These are phyloP conservation scores for Clathrus columnatus DNA, from an alignment of 768 basidiomycete species.

Conservation along the genomic window DNA sequence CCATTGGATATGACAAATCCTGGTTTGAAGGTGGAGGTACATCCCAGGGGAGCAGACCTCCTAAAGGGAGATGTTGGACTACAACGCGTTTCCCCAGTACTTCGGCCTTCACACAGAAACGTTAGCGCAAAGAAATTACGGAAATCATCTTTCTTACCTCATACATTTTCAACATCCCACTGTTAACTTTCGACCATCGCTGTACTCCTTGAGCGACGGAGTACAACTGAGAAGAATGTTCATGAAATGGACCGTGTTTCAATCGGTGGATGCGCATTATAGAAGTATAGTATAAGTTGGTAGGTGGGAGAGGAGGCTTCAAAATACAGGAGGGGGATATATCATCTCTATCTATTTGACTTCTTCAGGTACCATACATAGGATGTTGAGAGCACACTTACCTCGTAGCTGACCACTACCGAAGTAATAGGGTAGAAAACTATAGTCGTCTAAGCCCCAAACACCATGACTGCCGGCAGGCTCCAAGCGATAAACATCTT, in stretches of 20 bases:
- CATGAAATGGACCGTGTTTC: conserved; percentile 82
- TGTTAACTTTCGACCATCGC: conserved; percentile 87
- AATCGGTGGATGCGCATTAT: conserved; percentile 73
- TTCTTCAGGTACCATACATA: conserved; percentile 9
- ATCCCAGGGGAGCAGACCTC: conserved; percentile 70
- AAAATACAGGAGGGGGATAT: conserved; percentile 62
- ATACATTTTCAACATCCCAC: conserved; percentile 93
- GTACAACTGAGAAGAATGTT: conserved; percentile 85
- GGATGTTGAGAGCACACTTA: conserved; percentile 18
- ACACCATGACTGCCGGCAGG: conserved; percentile 97
- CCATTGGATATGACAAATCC: not conserved
- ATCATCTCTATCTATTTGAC: conserved; percentile 43
- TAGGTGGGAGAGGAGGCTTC: conserved; percentile 43
- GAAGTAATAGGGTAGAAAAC: conserved; percentile 83
- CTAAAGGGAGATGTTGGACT: conserved; percentile 86
- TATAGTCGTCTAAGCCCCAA: conserved; percentile 93
- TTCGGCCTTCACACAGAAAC: conserved; percentile 49
- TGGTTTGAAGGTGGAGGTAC: not conserved
- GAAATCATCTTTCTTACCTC: conserved; percentile 38
- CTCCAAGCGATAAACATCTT: conserved; percentile 84
- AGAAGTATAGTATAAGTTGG: conserved; percentile 75
- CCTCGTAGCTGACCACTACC: conserved; percentile 87
- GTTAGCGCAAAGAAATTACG: not conserved
- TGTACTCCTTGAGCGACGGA: conserved; percentile 82
- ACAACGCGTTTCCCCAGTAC: conserved; percentile 93